phyloP scores from a whole-genome alignment of 2,329 filamentous ascomycete genomes.

The Epichloe hybrida region DNA sequence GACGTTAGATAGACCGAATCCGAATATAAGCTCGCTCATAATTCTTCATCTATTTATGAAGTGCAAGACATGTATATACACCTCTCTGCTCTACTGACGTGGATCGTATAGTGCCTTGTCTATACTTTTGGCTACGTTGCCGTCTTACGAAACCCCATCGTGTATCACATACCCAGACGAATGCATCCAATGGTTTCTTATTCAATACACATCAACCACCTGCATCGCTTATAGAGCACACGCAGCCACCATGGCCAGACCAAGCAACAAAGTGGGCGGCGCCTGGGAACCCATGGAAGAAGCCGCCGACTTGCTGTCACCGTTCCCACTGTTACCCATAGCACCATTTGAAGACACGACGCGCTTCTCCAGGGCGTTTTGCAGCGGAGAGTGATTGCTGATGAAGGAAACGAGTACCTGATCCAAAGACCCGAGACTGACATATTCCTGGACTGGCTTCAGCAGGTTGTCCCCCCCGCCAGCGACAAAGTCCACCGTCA shows the following conservation, averaged over 20 bases:
- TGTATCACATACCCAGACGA: too few relatives aligned
- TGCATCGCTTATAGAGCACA: neutral
- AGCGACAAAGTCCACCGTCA: slow-evolving; percentile 50
- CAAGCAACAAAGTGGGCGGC: neutral
- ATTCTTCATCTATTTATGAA: too few relatives aligned
- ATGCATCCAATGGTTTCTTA: too few relatives aligned
- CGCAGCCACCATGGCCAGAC: neutral
- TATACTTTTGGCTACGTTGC: too few relatives aligned
- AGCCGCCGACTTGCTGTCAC: neutral
- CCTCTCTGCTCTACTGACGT: too few relatives aligned
- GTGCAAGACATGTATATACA: too few relatives aligned
- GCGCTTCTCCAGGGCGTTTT: slow-evolving; percentile 32
- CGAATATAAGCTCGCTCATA: too few relatives aligned
- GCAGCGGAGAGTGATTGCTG: slow-evolving; percentile 31
- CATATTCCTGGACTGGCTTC: slow-evolving; percentile 21
- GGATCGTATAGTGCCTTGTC: too few relatives aligned
- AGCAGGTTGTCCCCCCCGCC: slow-evolving; percentile 52
- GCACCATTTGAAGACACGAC: slow-evolving; percentile 10
- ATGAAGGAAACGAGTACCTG: slow-evolving; percentile 41
- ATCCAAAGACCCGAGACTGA: slow-evolving; percentile 38
- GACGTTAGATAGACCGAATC: too few relatives aligned
- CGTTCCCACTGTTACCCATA: neutral
- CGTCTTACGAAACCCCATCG: too few relatives aligned
- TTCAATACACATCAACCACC: too few relatives aligned
- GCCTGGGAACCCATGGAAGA: neutral